phyloP scores from a whole-genome alignment of 495 filamentous ascomycete genomes.

The Tuber aestivum region DNA sequence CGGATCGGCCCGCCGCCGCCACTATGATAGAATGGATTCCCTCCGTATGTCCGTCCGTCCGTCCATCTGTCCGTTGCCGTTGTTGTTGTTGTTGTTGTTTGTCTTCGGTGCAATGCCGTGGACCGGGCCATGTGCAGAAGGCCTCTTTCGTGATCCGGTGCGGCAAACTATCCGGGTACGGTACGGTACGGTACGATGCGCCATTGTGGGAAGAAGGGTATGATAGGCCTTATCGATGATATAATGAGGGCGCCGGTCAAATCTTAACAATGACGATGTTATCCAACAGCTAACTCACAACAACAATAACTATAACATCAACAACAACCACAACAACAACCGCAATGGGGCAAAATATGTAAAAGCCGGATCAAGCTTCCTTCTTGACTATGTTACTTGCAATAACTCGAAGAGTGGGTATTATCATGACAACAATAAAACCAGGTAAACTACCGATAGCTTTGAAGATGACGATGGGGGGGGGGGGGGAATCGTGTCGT shows the following conservation, averaged over 20 bases:
- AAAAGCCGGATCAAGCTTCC: constrained; percentile 6
- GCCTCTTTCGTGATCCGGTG: neutral
- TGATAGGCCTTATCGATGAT: neutral
- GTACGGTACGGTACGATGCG: no score
- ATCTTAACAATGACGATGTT: constrained; percentile 5
- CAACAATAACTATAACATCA: no score
- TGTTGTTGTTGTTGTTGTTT: no score
- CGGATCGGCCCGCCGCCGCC: neutral
- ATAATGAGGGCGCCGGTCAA: neutral
- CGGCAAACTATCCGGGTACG: neutral
- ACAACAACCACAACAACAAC: constrained; percentile 1
- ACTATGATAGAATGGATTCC: neutral
- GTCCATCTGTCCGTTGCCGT: neutral
- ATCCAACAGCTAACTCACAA: neutral
- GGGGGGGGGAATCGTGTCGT: neutral
- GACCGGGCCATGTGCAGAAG: neutral
- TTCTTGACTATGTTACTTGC: neutral
- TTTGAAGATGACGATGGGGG: constrained; percentile 4
- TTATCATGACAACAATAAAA: neutral
- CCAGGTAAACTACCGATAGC: neutral
- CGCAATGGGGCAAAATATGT: neutral
- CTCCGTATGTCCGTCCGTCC: neutral
- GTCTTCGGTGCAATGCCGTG: neutral
- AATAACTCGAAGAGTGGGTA: neutral
- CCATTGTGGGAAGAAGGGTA: neutral